Evolutionary conservation across 2,329 filamentous ascomycete species (phyloP).

Genomic region (Aurifilum marmelostoma): DNA sequence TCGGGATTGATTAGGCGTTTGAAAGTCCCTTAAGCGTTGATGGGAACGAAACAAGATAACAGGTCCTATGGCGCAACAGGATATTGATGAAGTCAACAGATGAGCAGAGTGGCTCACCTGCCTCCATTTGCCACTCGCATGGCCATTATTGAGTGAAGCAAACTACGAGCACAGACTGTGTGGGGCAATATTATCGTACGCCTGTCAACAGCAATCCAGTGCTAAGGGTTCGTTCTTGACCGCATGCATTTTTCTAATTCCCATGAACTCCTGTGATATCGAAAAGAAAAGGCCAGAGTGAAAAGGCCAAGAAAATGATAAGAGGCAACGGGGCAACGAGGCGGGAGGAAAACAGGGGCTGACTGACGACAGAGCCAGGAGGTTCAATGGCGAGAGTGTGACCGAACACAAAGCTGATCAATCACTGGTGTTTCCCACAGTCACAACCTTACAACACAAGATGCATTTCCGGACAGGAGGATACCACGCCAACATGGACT

Average conservation of each 20-base stretch:
- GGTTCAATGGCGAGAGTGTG: not conserved
- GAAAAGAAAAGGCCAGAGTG: not conserved
- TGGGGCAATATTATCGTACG: not conserved
- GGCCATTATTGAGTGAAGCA: not conserved
- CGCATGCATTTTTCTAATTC: not conserved
- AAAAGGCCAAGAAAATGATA: not conserved
- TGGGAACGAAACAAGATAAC: not conserved
- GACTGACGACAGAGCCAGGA: not conserved
- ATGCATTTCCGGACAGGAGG: not conserved
- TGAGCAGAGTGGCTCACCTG: not conserved
- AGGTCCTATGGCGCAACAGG: not conserved
- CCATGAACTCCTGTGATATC: not conserved
- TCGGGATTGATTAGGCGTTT: not conserved
- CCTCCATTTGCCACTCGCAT: not conserved
- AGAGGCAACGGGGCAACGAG: not conserved
- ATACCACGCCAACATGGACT: not conserved
- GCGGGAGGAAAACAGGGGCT: not conserved
- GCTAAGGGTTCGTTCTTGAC: not conserved
- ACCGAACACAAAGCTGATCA: not conserved
- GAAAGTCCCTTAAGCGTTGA: not conserved
- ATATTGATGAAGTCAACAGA: not conserved
- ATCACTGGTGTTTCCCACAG: not conserved
- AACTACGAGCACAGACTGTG: not conserved
- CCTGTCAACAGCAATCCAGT: not conserved
- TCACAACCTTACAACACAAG: not conserved